Conservation (phyloP, 139 green algal genomes). For the Eudorina sp. region DNA sequence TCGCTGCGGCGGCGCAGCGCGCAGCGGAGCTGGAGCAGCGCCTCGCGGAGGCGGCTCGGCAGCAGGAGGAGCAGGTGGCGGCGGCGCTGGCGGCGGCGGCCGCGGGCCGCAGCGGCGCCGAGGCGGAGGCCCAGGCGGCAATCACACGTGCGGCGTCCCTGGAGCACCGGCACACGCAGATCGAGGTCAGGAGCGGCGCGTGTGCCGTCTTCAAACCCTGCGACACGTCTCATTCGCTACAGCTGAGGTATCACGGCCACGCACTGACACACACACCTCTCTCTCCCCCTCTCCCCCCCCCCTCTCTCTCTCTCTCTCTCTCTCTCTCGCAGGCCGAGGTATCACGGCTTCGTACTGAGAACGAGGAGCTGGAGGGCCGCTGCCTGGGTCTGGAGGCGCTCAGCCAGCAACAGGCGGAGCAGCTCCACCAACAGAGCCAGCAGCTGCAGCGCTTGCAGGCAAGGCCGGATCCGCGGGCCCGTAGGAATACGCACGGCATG, state of each 20-base stretch:
- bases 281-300: no score
- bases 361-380: conserved; percentile 47
- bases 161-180: neutral
- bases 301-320: no score
- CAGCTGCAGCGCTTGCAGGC: conserved; percentile 29
- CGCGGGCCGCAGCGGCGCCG: neutral
- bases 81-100: neutral
- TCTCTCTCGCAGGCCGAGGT: neutral
- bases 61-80: neutral
- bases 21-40: neutral
- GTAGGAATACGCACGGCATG: no score
- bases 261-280: no score
- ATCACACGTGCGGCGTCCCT: neutral
- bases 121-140: neutral
- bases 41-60: neutral
- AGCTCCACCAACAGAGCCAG: conserved; percentile 7
- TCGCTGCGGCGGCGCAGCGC: neutral
- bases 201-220: no score
- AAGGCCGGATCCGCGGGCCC: no score
- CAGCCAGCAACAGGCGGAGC: conserved; percentile 18
- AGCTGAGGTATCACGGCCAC: no score
- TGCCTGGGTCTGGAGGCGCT: conserved; percentile 48
- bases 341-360: conserved; percentile 10
- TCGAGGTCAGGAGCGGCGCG: no score
- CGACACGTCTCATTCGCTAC: no score